These are phyloP conservation scores for Ocimum tenuiflorum DNA, from an alignment of 257 asterid species.

Conservation along the genomic window DNA sequence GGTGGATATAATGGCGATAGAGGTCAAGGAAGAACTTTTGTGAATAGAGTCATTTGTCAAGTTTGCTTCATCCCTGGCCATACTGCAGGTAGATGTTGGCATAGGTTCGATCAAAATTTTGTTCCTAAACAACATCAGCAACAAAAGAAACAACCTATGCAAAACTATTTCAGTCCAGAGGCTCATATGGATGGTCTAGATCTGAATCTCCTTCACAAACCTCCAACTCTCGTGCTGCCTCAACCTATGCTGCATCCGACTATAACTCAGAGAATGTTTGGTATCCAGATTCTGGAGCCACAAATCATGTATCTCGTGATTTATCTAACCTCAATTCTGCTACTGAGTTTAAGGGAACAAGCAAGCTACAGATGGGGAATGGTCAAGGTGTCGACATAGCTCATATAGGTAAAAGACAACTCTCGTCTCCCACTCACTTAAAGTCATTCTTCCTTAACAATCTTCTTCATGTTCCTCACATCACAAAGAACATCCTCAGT, in stretches of 20 bases:
- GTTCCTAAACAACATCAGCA: not conserved
- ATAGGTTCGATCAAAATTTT: not conserved
- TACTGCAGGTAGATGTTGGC: not conserved
- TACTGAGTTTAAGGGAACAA: not conserved
- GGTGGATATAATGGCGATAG: no score
- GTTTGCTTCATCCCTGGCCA: not conserved
- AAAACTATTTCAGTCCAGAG: not conserved
- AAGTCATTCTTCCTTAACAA: no score
- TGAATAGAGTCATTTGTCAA: not conserved
- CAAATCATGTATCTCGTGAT: not conserved
- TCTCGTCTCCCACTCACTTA: no score
- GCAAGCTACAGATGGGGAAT: no score
- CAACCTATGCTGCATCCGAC: not conserved
- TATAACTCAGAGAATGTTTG: not conserved
- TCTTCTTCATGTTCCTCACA: no score
- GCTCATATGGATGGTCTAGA: not conserved
- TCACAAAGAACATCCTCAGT: no score
- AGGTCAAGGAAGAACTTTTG: no score
- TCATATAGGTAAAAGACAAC: no score
- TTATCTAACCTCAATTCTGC: not conserved
- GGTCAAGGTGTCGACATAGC: no score
- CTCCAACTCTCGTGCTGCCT: not conserved
- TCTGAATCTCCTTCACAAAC: no score
- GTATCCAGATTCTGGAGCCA: not conserved
- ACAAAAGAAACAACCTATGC: not conserved